Base-by-base conservation (phyloP, 371 early-diverging fungal species). In the Thermomucor indicae-seudaticae region DNA sequence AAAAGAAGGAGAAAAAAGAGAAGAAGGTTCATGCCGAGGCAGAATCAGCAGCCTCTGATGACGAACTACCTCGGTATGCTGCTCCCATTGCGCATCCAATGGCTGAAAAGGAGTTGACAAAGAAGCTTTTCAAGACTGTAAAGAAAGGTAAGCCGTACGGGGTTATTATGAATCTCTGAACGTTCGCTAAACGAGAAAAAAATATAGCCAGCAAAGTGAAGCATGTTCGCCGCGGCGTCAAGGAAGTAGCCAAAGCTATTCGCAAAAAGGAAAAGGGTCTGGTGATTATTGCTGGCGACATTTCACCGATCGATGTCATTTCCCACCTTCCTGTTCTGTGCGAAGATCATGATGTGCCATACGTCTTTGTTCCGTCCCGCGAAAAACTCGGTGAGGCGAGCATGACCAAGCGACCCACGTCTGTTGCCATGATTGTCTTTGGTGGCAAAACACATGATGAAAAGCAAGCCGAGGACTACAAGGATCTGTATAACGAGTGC, bases 241-340 rank as follows among this genome's bases (percentile, higher is more conserved):
- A 96, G 83, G 98, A 98, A 77, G 96, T 96, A 30, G 91, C 91
- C 46, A 97, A 97, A 79, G 92, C 88, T 48, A 78, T 98, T 53
- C 85, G 96, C 55, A 97, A 96, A 80, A 95, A 94, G 45, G 80
- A 89, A 53, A 95, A 95, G 80, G 98, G 96, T 20, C 60, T 99
- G 51, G 91, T 97, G 17, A 70, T 98, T 39, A 78, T 99, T 61
- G 97, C 97, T 30, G 98, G 95, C 46, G 95, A 97, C 71, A 91
- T 96, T 57, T 91, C 93, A 20, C 99, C 99, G 30, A 84, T 96
- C 53, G 99, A 99, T 73, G 93, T 98, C 40, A 89, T 98, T 53
- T 88, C 95, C 38, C 99, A 99, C 69, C 73, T 99, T 35, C 99
- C 99, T 46, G 89, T 96, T 34, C 73, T 99, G 34, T 98, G 98